A percentile compares a stretch with the other conserved stretches of the same genome.
phyloP scores from a whole-genome alignment of 1,284 basidiomycete species.

The Pseudozyma thailandica region DNA sequence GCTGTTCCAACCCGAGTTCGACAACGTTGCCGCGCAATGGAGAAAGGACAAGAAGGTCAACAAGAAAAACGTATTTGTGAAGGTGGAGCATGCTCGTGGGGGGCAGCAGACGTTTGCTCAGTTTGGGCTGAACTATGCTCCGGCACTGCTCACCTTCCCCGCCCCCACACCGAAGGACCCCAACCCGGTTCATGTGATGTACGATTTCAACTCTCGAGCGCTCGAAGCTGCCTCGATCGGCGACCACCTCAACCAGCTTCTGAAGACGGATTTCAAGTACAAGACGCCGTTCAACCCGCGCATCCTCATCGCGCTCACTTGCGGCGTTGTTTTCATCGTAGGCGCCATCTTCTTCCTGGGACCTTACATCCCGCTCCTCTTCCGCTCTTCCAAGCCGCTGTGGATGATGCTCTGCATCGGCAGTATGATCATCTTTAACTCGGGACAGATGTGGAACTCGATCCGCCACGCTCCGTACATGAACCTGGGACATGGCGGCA shows the following conservation, averaged over 20 bases:
- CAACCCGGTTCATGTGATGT: conserved; percentile 31
- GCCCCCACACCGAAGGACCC: conserved; percentile 24
- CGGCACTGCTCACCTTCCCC: conserved; percentile 55
- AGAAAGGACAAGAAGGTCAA: conserved; percentile 33
- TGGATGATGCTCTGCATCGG: conserved; percentile 53
- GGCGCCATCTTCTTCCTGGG: conserved; percentile 34
- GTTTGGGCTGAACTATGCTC: conserved; percentile 55
- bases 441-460: conserved; percentile 88
- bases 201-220: conserved; percentile 54
- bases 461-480: conserved; percentile 85
- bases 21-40: conserved; percentile 50
- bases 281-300: conserved; percentile 50
- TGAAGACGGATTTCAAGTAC: conserved; percentile 42
- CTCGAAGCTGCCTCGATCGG: conserved; percentile 49
- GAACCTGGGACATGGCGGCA: conserved; percentile 70
- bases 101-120: conserved; percentile 49
- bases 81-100: conserved; percentile 52
- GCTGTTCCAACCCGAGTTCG: conserved; percentile 57
- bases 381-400: conserved; percentile 27
- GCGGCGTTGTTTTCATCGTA: conserved; percentile 16
- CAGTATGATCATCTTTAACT: conserved; percentile 64
- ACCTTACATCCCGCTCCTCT: conserved; percentile 27
- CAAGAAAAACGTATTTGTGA: conserved; percentile 50
- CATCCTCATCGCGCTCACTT: conserved; percentile 30
- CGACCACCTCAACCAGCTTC: conserved; percentile 29